These are phyloP conservation scores for Lagenidium sp. DNA, from an alignment of 352 stramenopile species.

Conservation along the genomic window DNA sequence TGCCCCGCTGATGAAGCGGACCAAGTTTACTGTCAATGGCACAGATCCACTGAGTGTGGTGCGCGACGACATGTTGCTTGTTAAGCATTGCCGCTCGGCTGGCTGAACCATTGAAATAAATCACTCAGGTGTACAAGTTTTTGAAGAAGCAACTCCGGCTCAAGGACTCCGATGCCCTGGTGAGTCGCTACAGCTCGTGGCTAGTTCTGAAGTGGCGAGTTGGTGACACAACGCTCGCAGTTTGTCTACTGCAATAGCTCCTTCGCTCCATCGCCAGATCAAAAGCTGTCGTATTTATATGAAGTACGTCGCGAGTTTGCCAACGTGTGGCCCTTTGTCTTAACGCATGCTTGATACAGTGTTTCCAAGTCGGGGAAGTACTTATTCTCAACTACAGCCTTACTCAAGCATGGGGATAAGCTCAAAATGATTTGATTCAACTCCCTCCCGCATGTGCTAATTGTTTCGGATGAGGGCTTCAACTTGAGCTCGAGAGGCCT, in stretches of 20 bases:
- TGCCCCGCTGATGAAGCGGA: conserved; percentile 80
- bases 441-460: conserved; percentile 2
- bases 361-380: conserved; percentile 71
- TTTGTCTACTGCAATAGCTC: conserved; percentile 87
- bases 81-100: no score
- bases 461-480: conserved; percentile 44
- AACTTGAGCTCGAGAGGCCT: conserved; percentile 61
- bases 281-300: conserved; percentile 66
- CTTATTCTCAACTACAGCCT: conserved; percentile 85
- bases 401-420: conserved; percentile 73
- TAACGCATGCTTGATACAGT: no score
- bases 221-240: no score
- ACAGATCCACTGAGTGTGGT: conserved; percentile 69
- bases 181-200: no score
- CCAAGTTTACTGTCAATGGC: conserved; percentile 80
- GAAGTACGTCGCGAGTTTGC: no score
- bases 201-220: no score
- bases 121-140: conserved; percentile 82
- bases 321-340: no score
- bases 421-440: conserved; percentile 3
- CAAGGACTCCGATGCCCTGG: conserved; percentile 62
- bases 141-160: conserved; percentile 75
- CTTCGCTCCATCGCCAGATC: conserved; percentile 75
- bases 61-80: no score
- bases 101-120: no score